Conservation (phyloP, 257 asterid species). For the Solanum bukasovii region DNA sequence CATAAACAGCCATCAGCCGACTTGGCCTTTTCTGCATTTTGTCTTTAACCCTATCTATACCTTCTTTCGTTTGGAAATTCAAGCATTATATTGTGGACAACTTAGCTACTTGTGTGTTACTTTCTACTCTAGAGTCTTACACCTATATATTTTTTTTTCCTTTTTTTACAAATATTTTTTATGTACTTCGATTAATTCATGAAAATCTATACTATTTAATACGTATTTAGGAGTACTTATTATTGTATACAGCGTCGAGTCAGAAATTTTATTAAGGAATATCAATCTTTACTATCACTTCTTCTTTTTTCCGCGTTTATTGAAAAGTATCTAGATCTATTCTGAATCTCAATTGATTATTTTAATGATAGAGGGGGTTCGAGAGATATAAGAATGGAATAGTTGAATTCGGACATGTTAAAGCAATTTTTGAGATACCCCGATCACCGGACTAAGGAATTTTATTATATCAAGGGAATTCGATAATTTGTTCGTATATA, state of each 20-base stretch:
- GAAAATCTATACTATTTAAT: background rate
- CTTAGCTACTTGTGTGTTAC: background rate
- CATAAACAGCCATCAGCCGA: background rate
- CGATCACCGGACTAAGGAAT: background rate
- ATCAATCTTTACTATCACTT: background rate
- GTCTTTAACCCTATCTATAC: constrained; percentile 18
- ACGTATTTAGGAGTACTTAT: background rate
- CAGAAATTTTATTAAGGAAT: background rate
- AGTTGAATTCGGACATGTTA: background rate
- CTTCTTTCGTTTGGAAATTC: background rate
- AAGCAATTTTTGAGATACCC: background rate
- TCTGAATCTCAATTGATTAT: background rate
- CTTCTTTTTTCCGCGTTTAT: background rate
- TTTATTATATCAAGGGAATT: background rate
- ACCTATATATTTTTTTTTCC: background rate
- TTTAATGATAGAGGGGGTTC: background rate
- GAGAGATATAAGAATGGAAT: background rate
- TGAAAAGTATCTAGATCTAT: background rate
- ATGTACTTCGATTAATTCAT: background rate
- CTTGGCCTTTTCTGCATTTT: constrained; percentile 40
- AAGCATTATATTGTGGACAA: background rate
- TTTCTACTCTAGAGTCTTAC: background rate
- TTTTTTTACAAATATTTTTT: background rate
- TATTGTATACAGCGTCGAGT: background rate
- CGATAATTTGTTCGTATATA: background rate